Base-by-base conservation (phyloP, 2,329 filamentous ascomycete species). In the Colletotrichum limetticola region DNA sequence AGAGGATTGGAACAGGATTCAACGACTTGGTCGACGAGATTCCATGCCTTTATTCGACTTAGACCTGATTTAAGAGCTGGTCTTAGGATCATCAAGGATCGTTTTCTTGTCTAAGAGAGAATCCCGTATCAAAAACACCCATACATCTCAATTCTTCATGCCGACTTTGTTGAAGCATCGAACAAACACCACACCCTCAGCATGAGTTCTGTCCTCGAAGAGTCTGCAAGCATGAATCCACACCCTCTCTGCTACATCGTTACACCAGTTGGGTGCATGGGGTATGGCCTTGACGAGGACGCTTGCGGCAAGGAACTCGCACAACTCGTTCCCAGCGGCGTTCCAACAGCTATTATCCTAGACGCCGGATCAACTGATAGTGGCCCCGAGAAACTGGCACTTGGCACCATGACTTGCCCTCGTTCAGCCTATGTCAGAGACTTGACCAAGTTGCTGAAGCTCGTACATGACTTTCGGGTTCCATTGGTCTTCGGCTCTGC, bases 251-350 rank as follows among this genome's bases (percentile, higher is more conserved):
- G 83, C 72, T 78, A 82, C 11, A 85, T 88, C 56, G 75, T 87
- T 2, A 85, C 86, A 0, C 86, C 86, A 0, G 82, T 86, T 16
- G 86, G 84, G 35, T 87, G 86, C 84, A 77, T 88, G 8, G 86
- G 86, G 5, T 88, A 87, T 70, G 86, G 86, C 30, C 84, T 86
- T 59, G 77, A 84, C 63, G 80, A 82, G 35, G 73, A 75, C 0
- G 77, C 81, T 26, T 81, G 76, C 0, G 56, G 68, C 0, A 26
- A 71, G 0, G 78, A 78, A 4, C 76, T 84, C 0, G 72, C 76
- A 0, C 62, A 35, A 0, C 76, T 83, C 3, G 75, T 78, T 1
- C 66, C 78, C 16, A 81, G 68, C 0, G 78, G 78, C 0, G 72
- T 78, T 0, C 82, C 82, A 0, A 80, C 79, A 0, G 81, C 80